Evolutionary conservation across 495 filamentous ascomycete species (phyloP), one percentile per base, ranked within the genome.

Genomic region (Pseudoneurospora amorphoporcata): DNA sequence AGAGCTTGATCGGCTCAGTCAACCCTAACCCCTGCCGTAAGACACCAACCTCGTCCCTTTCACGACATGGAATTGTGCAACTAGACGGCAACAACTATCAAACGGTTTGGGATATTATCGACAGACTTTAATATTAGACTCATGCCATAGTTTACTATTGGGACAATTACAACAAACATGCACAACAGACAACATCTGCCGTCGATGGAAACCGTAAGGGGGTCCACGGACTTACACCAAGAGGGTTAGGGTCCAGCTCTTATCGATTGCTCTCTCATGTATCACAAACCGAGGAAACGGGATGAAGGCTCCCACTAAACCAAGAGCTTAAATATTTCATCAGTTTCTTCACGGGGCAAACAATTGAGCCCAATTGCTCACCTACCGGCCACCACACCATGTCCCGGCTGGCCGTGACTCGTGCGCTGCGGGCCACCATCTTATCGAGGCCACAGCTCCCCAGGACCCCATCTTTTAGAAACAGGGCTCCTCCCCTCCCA

Each of bases 331-430:
- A 61, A 32, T 23, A 61, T 35, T 0, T 3, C 29, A 53, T 1
- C 53, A 1, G 16, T 5, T 23, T 19, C 14, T 14, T 58, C 2
- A 23, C 2, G 0, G 0, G 47, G 12, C 2, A 58, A 23, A 29
- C 23, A 23, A 1, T 61, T 23, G 53, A 29, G 14, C 12, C 1
- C 53, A 61, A 8, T 61, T 61, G 53, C 0, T 0, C 53, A 61
- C 53, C 29, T 8, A 61, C 16, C 29, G 29, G 53, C 53, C 53
- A 61, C 53, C 53, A 61, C 53, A 61, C 12, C 72, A 79, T 73
- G 32, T 76, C 79, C 77, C 78, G 77, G 68, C 29, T 74, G 38
- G 73, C 71, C 39, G 68, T 72, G 65, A 70, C 74, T 71, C 75
- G 74, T 38, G 73, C 72, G 71, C 72, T 79, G 35, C 70, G 65